These are phyloP conservation scores for Globisporangium okanoganense DNA, from an alignment of 352 stramenopile species.

Conservation along the genomic window DNA sequence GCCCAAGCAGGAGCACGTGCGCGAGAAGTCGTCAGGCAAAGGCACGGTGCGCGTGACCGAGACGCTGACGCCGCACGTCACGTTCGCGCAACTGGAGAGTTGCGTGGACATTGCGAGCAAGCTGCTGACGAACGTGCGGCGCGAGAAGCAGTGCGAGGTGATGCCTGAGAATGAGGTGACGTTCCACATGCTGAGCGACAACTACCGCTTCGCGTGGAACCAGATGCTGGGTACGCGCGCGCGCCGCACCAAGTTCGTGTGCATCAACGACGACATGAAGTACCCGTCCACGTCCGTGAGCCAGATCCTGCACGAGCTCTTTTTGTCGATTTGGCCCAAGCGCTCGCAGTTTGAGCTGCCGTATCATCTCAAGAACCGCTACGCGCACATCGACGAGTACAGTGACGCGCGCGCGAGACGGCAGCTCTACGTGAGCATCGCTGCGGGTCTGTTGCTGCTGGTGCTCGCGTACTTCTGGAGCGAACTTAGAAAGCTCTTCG, in stretches of 20 bases:
- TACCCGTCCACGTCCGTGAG: constrained; percentile 72
- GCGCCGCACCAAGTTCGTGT: constrained; percentile 93
- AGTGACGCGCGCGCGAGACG: constrained; percentile 43
- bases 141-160: constrained; percentile 55
- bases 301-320: constrained; percentile 91
- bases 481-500: constrained; percentile 50
- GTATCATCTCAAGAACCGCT: constrained; percentile 84
- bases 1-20: constrained; percentile 69
- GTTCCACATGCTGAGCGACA: constrained; percentile 95
- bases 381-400: constrained; percentile 81
- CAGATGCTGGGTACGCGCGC: constrained; percentile 92
- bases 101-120: constrained; percentile 46
- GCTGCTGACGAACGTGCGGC: constrained; percentile 65
- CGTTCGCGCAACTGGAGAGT: constrained; percentile 46
- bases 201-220: constrained; percentile 86
- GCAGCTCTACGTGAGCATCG: constrained; percentile 31
- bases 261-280: constrained; percentile 96
- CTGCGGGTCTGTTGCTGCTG: constrained; percentile 31
- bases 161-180: constrained; percentile 87
- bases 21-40: constrained; percentile 49
- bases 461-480: constrained; percentile 49
- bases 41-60: constrained; percentile 64
- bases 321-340: constrained; percentile 89
- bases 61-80: constrained; percentile 73
- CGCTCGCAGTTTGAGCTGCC: constrained; percentile 91